Conservation (phyloP, 164 flowering plant genomes). For the Macadamia tetraphylla region DNA sequence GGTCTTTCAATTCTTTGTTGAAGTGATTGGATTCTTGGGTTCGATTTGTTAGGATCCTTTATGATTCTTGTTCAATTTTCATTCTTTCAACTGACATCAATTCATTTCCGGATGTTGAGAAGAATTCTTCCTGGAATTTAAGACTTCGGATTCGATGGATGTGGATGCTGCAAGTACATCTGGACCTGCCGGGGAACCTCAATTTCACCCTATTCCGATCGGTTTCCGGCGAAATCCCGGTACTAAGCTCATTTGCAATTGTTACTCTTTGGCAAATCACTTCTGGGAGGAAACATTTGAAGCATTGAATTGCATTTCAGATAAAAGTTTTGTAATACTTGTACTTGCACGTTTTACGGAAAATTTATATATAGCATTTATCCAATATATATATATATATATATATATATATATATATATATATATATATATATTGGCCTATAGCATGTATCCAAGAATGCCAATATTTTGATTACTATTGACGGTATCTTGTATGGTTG, state of each 20-base stretch:
- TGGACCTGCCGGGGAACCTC: conserved; percentile 2
- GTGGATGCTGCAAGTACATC: conserved; percentile 19
- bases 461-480: too few relatives aligned
- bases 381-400: too few relatives aligned
- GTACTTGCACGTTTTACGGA: conserved; percentile 7
- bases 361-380: background rate
- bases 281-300: background rate
- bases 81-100: background rate
- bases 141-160: conserved; percentile 19
- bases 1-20: background rate
- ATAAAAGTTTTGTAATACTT: background rate
- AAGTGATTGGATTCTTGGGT: background rate
- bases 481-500: too few relatives aligned
- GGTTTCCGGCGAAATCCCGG: conserved; percentile 20
- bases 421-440: too few relatives aligned
- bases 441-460: too few relatives aligned
- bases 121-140: background rate
- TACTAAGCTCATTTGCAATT: background rate
- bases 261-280: background rate
- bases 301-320: background rate
- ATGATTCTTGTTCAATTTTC: background rate
- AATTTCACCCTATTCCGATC: conserved; percentile 7
- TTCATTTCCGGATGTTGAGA: background rate
- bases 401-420: too few relatives aligned
- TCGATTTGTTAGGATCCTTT: background rate